Base-by-base conservation (phyloP, 768 basidiomycete species). In the Leccinum incarnatum region DNA sequence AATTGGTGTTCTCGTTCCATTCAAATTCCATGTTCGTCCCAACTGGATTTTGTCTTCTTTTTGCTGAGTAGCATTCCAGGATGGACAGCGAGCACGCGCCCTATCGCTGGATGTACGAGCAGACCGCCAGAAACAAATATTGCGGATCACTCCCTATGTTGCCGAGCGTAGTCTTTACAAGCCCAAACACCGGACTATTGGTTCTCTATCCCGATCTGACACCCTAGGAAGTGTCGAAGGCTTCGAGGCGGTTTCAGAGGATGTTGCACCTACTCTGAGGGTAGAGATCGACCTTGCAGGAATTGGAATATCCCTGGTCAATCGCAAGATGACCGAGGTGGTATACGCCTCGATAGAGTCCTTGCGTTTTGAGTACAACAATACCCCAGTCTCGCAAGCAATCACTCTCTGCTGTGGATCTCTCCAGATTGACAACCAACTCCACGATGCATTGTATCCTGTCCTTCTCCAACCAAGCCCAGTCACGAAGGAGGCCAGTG, bases 401-500 rank as follows among this genome's bases (percentile, higher is more conserved):
- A 78, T 95, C 54, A 91, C 84, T 51, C 40, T 98, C 36, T 84
- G 88, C 8, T 90, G 89, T 68, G 92, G 90, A n/a, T 87, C 81
- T 65, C 79, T 99, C 11, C 95, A 98, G 71, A 83, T 98, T 59
- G 97, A 99, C 76, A 99, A 98, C 69, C 97, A 99, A 70, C 83
- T 99, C 12, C 96, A 98, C 59, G 97, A 98, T 58, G 95, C 94
- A 17, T 70, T 95, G 12, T 99, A 88, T 77, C 95, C 97, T 2
- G 95, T 98, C 56, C 86, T 98, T 56, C 78, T 98, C 47, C 96
- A 98, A 69, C 96, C 97, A 0, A 94, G 93, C 7, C 91, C 94
- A 0, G 82, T 98, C 32, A 80, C 88, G 7, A 89, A 85, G 66
- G 85, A 92, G 61, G 83, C 83, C 0, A 85, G 81, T 56, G 86